Percentiles rank a stretch among this genome's conserved stretches.
phyloP scores from a whole-genome alignment of 148 eudicot species.

The Cornus controversa region DNA sequence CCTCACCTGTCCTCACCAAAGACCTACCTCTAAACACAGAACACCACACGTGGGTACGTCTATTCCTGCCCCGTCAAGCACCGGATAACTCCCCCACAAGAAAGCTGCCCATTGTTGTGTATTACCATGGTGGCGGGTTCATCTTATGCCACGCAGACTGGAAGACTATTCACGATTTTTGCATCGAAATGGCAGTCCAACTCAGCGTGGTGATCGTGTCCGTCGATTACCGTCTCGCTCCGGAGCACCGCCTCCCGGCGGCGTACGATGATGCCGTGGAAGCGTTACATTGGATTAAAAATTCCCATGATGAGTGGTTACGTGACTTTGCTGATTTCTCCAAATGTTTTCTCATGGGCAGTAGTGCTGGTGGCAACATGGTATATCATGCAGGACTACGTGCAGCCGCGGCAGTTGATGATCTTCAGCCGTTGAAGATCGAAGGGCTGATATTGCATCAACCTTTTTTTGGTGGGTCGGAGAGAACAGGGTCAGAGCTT shows the following conservation, averaged over 20 bases:
- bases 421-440: conserved; percentile 42
- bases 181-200: conserved; percentile 25
- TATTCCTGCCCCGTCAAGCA: conserved; percentile 35
- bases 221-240: conserved; percentile 55
- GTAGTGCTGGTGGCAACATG: conserved; percentile 59
- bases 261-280: conserved; percentile 62
- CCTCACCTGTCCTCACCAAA: conserved; percentile 29
- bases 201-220: conserved; percentile 40
- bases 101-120: conserved; percentile 39
- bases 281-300: conserved; percentile 36
- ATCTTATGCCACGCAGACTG: conserved; percentile 26
- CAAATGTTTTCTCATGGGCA: conserved; percentile 47
- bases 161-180: conserved; percentile 37
- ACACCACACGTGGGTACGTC: conserved; percentile 29
- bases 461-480: conserved; percentile 47
- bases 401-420: conserved; percentile 17
- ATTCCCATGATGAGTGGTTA: conserved; percentile 40
- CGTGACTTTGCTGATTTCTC: conserved; percentile 34
- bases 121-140: conserved; percentile 65
- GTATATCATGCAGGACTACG: conserved; percentile 50
- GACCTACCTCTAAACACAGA: conserved; percentile 36
- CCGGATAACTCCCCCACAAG: background rate
- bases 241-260: conserved; percentile 64
- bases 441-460: conserved; percentile 50
- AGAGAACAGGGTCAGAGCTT: conserved; percentile 49